phyloP scores from a whole-genome alignment of 495 filamentous ascomycete genomes.

The Geopyxis carbonaria region DNA sequence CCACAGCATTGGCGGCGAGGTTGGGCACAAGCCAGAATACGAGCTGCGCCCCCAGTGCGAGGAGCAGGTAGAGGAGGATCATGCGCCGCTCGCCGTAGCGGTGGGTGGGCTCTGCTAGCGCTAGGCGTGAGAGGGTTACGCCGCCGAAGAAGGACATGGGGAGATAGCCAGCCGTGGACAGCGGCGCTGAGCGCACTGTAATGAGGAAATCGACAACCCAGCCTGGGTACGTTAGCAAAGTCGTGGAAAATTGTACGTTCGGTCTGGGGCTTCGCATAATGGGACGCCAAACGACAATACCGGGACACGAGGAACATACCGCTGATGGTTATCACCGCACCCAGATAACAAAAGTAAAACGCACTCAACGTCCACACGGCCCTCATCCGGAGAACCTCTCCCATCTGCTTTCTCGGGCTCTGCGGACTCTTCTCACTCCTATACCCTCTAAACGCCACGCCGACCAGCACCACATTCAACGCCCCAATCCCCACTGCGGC shows the following conservation, averaged over 20 bases:
- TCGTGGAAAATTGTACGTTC: too few relatives aligned
- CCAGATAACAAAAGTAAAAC: too few relatives aligned
- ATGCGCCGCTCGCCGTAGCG: slow-evolving; percentile 36
- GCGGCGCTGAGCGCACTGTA: slow-evolving; percentile 42
- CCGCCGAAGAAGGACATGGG: slow-evolving; percentile 53
- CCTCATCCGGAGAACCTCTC: too few relatives aligned
- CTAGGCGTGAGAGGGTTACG: slow-evolving; percentile 35
- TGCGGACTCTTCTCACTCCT: slow-evolving; percentile 7
- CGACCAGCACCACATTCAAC: slow-evolving; percentile 27
- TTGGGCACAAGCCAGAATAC: slow-evolving; percentile 51
- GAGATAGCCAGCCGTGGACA: slow-evolving; percentile 47
- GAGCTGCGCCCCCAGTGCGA: slow-evolving; percentile 39
- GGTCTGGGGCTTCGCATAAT: too few relatives aligned
- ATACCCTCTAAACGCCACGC: slow-evolving; percentile 25
- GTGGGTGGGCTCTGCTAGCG: slow-evolving; percentile 39
- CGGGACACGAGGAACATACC: slow-evolving; percentile 24
- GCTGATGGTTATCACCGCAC: slow-evolving; percentile 21
- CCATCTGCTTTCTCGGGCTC: too few relatives aligned
- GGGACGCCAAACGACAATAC: too few relatives aligned
- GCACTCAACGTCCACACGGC: too few relatives aligned
- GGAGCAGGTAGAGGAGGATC: slow-evolving; percentile 35
- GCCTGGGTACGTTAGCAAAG: slow-evolving; percentile 26
- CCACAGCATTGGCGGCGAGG: slow-evolving; percentile 54
- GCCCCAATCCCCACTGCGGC: slow-evolving; percentile 30
- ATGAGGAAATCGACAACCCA: slow-evolving; percentile 57